Conservation (phyloP, 2,329 filamentous ascomycete genomes). For the Xylariomycetidae sp. region DNA sequence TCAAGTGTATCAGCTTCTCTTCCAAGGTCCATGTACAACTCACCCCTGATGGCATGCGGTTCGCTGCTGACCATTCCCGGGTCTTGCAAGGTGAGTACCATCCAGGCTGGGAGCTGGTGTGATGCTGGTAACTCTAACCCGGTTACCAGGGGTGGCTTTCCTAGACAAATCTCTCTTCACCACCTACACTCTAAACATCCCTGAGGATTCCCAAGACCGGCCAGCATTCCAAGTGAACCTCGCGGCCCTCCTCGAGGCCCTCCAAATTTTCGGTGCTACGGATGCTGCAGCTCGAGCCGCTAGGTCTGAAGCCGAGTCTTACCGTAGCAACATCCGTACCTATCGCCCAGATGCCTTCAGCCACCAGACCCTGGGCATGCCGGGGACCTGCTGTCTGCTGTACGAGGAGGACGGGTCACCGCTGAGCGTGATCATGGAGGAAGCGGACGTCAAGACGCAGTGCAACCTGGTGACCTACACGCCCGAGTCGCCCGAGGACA, state of each 20-base stretch:
- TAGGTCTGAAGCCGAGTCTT: conserved; percentile 53
- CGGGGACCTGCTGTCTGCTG: conserved; percentile 77
- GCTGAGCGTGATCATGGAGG: conserved; percentile 79
- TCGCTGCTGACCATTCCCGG: conserved; percentile 80
- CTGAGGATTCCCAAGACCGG: conserved; percentile 37
- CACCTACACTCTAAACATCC: conserved; percentile 65
- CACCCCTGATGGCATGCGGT: conserved; percentile 75
- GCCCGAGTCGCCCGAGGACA: conserved; percentile 67
- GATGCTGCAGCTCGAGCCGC: conserved; percentile 55
- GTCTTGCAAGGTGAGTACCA: conserved; percentile 74
- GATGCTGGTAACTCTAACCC: conserved; percentile 6
- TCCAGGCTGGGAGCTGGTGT: conserved; percentile 5
- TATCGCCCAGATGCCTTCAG: conserved; percentile 71
- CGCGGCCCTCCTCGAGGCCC: conserved; percentile 79
- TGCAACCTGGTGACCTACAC: conserved; percentile 88
- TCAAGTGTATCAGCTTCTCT: conserved; percentile 54
- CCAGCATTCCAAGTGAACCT: conserved; percentile 84
- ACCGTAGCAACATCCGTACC: conserved; percentile 55
- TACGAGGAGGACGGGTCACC: conserved; percentile 71
- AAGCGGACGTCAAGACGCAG: conserved; percentile 79
- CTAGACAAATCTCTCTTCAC: conserved; percentile 87
- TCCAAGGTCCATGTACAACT: conserved; percentile 63
- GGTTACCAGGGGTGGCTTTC: conserved; percentile 61
- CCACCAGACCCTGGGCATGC: conserved; percentile 73
- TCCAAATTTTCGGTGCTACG: conserved; percentile 91